phyloP scores from a whole-genome alignment of 352 stramenopile genomes.

The Pseudoperonospora humuli region DNA sequence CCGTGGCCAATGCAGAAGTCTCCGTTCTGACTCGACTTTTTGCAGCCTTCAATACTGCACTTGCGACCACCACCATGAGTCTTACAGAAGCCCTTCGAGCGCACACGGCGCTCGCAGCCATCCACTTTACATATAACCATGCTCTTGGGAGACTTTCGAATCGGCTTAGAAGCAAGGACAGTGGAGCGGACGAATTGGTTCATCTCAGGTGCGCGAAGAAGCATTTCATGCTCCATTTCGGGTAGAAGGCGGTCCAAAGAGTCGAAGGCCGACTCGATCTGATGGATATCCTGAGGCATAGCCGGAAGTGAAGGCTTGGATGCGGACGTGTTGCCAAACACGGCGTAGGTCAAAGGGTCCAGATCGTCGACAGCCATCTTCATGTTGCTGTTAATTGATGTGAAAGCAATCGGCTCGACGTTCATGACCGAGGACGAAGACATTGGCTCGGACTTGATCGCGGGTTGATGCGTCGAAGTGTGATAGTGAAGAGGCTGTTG shows the following conservation, averaged over 20 bases:
- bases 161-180: conserved; percentile 19
- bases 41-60: conserved; percentile 79
- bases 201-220: conserved; percentile 34
- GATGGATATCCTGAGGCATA: conserved; percentile 45
- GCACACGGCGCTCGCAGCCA: conserved; percentile 53
- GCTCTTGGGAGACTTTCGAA: conserved; percentile 40
- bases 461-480: conserved; percentile 4
- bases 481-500: conserved; percentile 39
- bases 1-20: conserved; percentile 85
- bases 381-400: conserved; percentile 10
- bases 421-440: conserved; percentile 25
- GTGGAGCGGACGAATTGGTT: conserved; percentile 34
- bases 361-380: conserved; percentile 49
- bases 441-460: conserved; percentile 26
- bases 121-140: conserved; percentile 58
- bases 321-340: conserved; percentile 29
- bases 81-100: conserved; percentile 83
- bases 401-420: conserved; percentile 67
- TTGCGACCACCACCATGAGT: conserved; percentile 76
- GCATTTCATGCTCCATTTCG: conserved; percentile 58
- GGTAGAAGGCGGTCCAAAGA: conserved; percentile 64
- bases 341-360: conserved; percentile 54
- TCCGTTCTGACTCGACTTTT: conserved; percentile 82
- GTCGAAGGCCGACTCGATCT: conserved; percentile 67
- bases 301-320: conserved; percentile 10